A percentile compares a stretch with the other conserved stretches of the same genome.
Evolutionary conservation across 2,329 filamentous ascomycete species (phyloP).

Genomic region (Myriosclerotinia scirpicola): DNA sequence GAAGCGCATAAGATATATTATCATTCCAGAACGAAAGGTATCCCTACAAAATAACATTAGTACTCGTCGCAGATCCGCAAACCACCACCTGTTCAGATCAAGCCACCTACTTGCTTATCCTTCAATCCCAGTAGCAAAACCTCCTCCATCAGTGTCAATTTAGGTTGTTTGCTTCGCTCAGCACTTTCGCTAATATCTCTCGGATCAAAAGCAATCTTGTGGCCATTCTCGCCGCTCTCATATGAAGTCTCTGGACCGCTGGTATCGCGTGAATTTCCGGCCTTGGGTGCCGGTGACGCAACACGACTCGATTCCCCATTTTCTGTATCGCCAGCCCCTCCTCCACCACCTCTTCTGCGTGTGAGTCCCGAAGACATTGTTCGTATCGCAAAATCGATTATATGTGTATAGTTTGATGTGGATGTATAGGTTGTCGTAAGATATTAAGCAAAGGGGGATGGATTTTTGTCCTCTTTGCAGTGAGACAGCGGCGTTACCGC

Average conservation of each 20-base stretch:
- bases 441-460: constrained; percentile 33
- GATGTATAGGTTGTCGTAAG: constrained; percentile 27
- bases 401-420: constrained; percentile 24
- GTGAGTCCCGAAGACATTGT: constrained; percentile 57
- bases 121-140: constrained; percentile 92
- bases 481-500: constrained; percentile 24
- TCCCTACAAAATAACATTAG: constrained; percentile 58
- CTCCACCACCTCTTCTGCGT: constrained; percentile 66
- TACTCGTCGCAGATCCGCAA: constrained; percentile 7
- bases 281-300: constrained; percentile 62
- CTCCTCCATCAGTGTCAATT: constrained; percentile 98
- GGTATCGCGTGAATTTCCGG: constrained; percentile 58
- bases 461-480: constrained; percentile 20
- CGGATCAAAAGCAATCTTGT: constrained; percentile 98
- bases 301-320: constrained; percentile 65
- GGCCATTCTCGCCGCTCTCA: constrained; percentile 88
- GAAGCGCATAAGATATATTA: constrained; percentile 97
- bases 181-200: constrained; percentile 96
- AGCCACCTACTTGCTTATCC: constrained; percentile 83
- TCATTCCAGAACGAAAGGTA: constrained; percentile 99
- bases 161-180: constrained; percentile 95
- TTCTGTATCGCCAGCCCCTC: constrained; percentile 60
- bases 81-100: constrained; percentile 24
- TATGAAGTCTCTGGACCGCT: constrained; percentile 75
- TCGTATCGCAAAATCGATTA: constrained; percentile 20